These are phyloP conservation scores for Verticillium klebahnii DNA, from an alignment of 2,329 filamentous ascomycete genomes.

Conservation along the genomic window DNA sequence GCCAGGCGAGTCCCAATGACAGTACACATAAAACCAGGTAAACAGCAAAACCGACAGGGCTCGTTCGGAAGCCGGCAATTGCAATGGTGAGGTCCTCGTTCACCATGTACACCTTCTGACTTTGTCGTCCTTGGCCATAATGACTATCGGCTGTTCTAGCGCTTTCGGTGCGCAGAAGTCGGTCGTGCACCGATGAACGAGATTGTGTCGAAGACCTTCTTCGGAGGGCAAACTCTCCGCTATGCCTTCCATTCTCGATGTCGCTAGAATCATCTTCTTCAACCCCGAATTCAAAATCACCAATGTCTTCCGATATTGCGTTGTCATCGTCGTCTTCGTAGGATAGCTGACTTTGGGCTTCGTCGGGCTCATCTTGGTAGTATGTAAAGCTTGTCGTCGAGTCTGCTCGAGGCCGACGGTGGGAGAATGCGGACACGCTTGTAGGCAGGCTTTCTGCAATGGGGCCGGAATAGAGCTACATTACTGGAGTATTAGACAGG, in stretches of 20 bases:
- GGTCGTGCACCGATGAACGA: slow-evolving; percentile 50
- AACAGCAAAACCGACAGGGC: slow-evolving; percentile 57
- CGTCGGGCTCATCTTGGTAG: slow-evolving; percentile 56
- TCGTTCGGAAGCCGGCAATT: slow-evolving; percentile 86
- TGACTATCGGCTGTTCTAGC: slow-evolving; percentile 63
- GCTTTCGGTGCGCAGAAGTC: slow-evolving; percentile 70
- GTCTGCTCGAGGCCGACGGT: slow-evolving; percentile 74
- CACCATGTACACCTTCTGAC: slow-evolving; percentile 87
- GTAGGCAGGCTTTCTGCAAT: slow-evolving; percentile 95
- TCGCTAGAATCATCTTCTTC: slow-evolving; percentile 32
- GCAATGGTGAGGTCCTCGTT: slow-evolving; percentile 94
- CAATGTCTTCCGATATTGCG: slow-evolving; percentile 20
- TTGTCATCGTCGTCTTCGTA: slow-evolving; percentile 21
- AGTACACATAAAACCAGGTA: slow-evolving; percentile 69
- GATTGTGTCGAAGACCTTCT: slow-evolving; percentile 61
- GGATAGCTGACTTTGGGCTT: slow-evolving; percentile 18
- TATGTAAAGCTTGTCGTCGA: slow-evolving; percentile 88
- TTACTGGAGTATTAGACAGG: neutral
- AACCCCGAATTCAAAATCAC: slow-evolving; percentile 32
- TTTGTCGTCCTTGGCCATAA: slow-evolving; percentile 59
- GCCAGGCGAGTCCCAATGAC: slow-evolving; percentile 74
- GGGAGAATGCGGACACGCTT: slow-evolving; percentile 85
- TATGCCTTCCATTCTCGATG: slow-evolving; percentile 33
- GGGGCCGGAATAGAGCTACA: slow-evolving; percentile 77
- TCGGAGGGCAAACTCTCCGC: slow-evolving; percentile 45